phyloP scores from a whole-genome alignment of 1,284 basidiomycete genomes.

The Sanghuangporus weigelae region DNA sequence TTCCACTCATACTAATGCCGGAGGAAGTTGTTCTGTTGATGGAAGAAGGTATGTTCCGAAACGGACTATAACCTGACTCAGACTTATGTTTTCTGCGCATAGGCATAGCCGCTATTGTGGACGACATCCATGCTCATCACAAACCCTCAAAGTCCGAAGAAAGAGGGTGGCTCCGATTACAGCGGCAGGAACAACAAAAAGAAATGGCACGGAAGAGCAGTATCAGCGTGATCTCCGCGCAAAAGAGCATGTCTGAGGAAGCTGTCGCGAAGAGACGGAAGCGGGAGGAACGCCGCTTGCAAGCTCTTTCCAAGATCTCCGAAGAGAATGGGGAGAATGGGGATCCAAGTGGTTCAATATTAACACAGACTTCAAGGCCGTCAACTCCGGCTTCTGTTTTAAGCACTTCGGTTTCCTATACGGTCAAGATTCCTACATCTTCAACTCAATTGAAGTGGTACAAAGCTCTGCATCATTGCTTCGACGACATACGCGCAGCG shows the following conservation, averaged over 20 bases:
- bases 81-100: background rate
- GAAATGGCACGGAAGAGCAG: conserved; percentile 39
- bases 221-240: conserved; percentile 37
- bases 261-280: conserved; percentile 66
- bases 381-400: conserved; percentile 20
- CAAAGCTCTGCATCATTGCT: conserved; percentile 33
- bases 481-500: conserved; percentile 56
- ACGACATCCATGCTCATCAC: conserved; percentile 62
- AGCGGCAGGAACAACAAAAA: conserved; percentile 41
- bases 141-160: conserved; percentile 51
- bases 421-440: conserved; percentile 55
- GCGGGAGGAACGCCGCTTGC: conserved; percentile 52
- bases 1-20: conserved; percentile 83
- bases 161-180: conserved; percentile 51
- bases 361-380: conserved; percentile 21
- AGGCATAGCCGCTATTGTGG: conserved; percentile 77
- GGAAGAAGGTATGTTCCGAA: conserved; percentile 51
- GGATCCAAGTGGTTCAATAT: conserved; percentile 6
- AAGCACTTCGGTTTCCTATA: conserved; percentile 35
- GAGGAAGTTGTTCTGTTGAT: conserved; percentile 92
- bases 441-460: conserved; percentile 66
- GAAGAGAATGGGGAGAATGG: conserved; percentile 27
- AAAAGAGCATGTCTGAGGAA: conserved; percentile 50
- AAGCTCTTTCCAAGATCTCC: conserved; percentile 29
- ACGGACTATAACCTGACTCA: background rate